Conservation (phyloP, 1,284 basidiomycete species). For the Vanrija pseudolonga region DNA sequence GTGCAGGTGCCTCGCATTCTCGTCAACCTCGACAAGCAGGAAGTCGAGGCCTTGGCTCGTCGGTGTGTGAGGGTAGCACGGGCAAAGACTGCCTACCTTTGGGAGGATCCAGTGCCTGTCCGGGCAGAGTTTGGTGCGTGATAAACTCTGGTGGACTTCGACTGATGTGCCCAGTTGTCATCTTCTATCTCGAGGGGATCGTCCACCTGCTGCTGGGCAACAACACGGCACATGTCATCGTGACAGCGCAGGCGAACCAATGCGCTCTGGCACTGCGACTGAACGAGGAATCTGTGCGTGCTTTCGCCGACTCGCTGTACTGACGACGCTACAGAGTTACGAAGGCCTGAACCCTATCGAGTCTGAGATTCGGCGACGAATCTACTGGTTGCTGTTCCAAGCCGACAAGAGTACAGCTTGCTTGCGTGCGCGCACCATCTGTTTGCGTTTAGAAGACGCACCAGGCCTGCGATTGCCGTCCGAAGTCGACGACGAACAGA, state of each 20-base stretch:
- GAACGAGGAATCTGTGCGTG: conserved; percentile 36
- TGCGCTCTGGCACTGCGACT: conserved; percentile 36
- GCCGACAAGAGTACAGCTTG: conserved; percentile 45
- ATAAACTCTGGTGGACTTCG: no score
- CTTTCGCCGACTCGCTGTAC: neutral
- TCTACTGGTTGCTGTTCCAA: conserved; percentile 45
- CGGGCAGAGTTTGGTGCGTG: conserved; percentile 14
- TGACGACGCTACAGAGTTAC: conserved; percentile 28
- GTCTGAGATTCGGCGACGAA: conserved; percentile 33
- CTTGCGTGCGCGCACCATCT: conserved; percentile 34
- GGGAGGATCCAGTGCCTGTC: conserved; percentile 25
- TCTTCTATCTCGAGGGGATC: conserved; percentile 34
- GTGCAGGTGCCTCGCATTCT: conserved; percentile 38
- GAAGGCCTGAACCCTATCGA: conserved; percentile 38
- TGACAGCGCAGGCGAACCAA: conserved; percentile 38
- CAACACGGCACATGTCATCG: conserved; percentile 40
- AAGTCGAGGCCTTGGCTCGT: conserved; percentile 34
- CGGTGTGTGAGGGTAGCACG: conserved; percentile 30
- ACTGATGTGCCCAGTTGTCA: conserved; percentile 9
- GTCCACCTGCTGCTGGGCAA: conserved; percentile 40
- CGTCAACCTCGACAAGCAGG: conserved; percentile 36
- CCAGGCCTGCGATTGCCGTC: conserved; percentile 29
- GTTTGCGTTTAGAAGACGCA: conserved; percentile 35
- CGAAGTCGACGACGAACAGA: conserved; percentile 47
- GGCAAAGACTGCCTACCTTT: conserved; percentile 33